Evolutionary conservation across 805 yeast genomes (phyloP).

Genomic region (Sungouiella blattae): DNA sequence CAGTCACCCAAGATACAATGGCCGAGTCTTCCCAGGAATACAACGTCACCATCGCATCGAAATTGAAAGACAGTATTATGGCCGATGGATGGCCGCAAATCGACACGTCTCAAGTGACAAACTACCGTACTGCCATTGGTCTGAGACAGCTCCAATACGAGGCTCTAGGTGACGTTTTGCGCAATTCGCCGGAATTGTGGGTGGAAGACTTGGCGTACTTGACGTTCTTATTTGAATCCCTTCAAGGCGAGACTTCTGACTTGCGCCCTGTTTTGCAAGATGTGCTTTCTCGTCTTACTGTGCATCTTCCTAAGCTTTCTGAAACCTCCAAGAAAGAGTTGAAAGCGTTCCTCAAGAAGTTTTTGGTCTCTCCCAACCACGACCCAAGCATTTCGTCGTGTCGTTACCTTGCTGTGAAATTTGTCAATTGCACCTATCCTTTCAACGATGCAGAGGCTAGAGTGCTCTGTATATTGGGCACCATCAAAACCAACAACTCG

Average conservation of each 20-base stretch:
- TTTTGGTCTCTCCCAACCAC: conserved; percentile 27
- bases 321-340: conserved; percentile 38
- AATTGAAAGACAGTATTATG: conserved; percentile 49
- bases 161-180: conserved; percentile 65
- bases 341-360: conserved; percentile 32
- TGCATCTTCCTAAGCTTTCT: conserved; percentile 43
- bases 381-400: conserved; percentile 20
- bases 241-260: conserved; percentile 61
- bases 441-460: conserved; percentile 69
- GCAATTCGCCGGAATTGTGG: conserved; percentile 41
- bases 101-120: conserved; percentile 31
- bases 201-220: conserved; percentile 48
- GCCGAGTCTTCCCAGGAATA: conserved; percentile 19
- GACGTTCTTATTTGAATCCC: conserved; percentile 66
- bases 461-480: conserved; percentile 61
- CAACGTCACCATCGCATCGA: conserved; percentile 45
- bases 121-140: conserved; percentile 29
- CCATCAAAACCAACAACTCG: conserved; percentile 53
- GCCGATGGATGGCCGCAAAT: conserved; percentile 61
- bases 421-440: conserved; percentile 57
- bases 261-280: conserved; percentile 69
- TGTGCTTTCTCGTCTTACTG: conserved; percentile 57
- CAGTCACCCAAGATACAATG: conserved; percentile 39
- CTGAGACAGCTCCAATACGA: conserved; percentile 72
- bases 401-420: conserved; percentile 65